These are phyloP conservation scores for Botrytis elliptica DNA, from an alignment of 2,329 filamentous ascomycete genomes.

Conservation along the genomic window DNA sequence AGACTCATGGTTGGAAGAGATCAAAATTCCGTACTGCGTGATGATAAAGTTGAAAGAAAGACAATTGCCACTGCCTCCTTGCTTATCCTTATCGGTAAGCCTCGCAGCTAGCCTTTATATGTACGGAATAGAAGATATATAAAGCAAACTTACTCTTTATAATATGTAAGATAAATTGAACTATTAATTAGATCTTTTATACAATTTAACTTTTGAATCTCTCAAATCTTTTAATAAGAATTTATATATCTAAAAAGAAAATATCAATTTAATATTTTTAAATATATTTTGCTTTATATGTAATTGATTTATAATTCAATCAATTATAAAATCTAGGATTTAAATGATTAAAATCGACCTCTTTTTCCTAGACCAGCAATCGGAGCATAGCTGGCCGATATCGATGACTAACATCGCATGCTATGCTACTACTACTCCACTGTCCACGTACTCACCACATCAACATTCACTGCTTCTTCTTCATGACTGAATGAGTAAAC, in stretches of 20 bases:
- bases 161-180: background rate
- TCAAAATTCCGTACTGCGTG: background rate
- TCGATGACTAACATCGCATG: background rate
- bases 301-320: no score
- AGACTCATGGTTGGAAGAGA: conserved; percentile 34
- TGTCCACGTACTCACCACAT: background rate
- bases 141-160: background rate
- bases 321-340: no score
- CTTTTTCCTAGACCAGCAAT: background rate
- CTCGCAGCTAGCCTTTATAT: background rate
- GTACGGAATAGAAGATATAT: background rate
- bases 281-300: no score
- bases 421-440: background rate
- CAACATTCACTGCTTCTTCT: background rate
- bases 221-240: no score
- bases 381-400: background rate
- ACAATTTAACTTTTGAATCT: background rate
- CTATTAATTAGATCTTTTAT: background rate
- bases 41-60: background rate
- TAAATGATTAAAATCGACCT: no score
- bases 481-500: no score
- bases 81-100: background rate
- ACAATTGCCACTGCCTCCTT: conserved; percentile 23
- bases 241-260: no score
- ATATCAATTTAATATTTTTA: no score